Percentiles rank a stretch among this genome's conserved stretches.
Evolutionary conservation across 2,329 filamentous ascomycete species (phyloP).

Genomic region (Hypoxylon rubiginosum): DNA sequence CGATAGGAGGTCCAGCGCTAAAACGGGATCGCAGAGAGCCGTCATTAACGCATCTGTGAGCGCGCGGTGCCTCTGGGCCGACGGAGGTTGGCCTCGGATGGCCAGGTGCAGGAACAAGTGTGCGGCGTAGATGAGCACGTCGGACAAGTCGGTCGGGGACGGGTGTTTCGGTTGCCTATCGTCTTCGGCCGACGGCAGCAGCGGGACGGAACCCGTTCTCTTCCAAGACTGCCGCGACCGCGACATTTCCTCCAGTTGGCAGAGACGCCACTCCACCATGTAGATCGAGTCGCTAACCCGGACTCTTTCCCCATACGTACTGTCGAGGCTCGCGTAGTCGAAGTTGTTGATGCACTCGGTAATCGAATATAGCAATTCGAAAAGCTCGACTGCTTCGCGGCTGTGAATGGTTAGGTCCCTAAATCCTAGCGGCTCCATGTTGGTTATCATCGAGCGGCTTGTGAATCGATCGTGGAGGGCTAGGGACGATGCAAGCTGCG

Average conservation of each 20-base stretch:
- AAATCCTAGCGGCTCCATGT: slow-evolving; percentile 31
- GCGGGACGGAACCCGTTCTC: slow-evolving; percentile 33
- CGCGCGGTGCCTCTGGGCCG: slow-evolving; percentile 49
- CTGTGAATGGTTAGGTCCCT: slow-evolving; percentile 46
- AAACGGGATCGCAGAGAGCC: slow-evolving; percentile 46
- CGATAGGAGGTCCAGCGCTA: slow-evolving; percentile 46
- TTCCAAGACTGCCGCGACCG: slow-evolving; percentile 37
- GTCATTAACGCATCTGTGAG: slow-evolving; percentile 49
- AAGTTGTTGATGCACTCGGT: slow-evolving; percentile 50
- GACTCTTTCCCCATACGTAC: slow-evolving; percentile 47
- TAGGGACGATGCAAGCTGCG: slow-evolving; percentile 48
- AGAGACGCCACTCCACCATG: slow-evolving; percentile 51
- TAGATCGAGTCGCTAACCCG: slow-evolving; percentile 53
- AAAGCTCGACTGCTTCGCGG: slow-evolving; percentile 48
- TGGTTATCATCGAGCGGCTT: slow-evolving; percentile 44
- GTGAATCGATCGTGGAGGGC: slow-evolving; percentile 48
- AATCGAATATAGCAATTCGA: slow-evolving; percentile 50
- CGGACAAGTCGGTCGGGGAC: slow-evolving; percentile 47
- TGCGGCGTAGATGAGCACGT: slow-evolving; percentile 48
- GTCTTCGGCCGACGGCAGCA: slow-evolving; percentile 29
- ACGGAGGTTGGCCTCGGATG: slow-evolving; percentile 51
- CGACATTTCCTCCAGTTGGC: slow-evolving; percentile 46
- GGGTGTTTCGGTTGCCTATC: slow-evolving; percentile 21
- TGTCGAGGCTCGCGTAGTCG: slow-evolving; percentile 50
- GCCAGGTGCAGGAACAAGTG: slow-evolving; percentile 53